Evolutionary conservation across 2,329 filamentous ascomycete species (phyloP).

Genomic region (Calcarisporium arbuscula): DNA sequence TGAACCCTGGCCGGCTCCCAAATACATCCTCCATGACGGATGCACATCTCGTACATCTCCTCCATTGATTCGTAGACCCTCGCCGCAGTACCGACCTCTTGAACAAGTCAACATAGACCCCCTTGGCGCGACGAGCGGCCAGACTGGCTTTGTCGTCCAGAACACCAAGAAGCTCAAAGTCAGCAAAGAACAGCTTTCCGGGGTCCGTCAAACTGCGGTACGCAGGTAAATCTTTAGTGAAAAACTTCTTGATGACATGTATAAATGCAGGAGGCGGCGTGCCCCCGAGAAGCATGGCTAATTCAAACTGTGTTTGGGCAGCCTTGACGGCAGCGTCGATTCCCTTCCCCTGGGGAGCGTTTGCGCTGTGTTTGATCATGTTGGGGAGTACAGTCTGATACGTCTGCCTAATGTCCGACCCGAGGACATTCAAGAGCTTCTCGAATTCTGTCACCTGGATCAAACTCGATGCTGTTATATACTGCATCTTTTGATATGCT

Average conservation of each 20-base stretch:
- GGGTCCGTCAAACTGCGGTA: slow-evolving; percentile 57
- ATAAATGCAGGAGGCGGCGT: slow-evolving; percentile 41
- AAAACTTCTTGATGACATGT: slow-evolving; percentile 57
- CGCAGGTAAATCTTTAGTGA: slow-evolving; percentile 51
- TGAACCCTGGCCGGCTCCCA: slow-evolving; percentile 40
- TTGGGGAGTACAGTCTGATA: slow-evolving; percentile 41
- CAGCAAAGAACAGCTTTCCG: slow-evolving; percentile 63
- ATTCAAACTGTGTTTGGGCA: slow-evolving; percentile 43
- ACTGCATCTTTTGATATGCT: slow-evolving; percentile 49
- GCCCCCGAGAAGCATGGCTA: slow-evolving; percentile 44
- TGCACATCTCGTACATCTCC: slow-evolving; percentile 49
- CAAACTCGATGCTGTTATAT: slow-evolving; percentile 42
- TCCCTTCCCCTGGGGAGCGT: slow-evolving; percentile 36
- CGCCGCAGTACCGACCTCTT: slow-evolving; percentile 47
- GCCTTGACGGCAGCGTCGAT: slow-evolving; percentile 38
- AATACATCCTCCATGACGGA: slow-evolving; percentile 58
- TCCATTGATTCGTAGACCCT: slow-evolving; percentile 23
- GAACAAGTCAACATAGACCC: slow-evolving; percentile 48
- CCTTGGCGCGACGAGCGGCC: slow-evolving; percentile 27
- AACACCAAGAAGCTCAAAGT: slow-evolving; percentile 64
- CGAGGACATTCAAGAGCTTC: slow-evolving; percentile 47
- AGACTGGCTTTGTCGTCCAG: slow-evolving; percentile 49
- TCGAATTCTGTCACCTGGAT: slow-evolving; percentile 58
- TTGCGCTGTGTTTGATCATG: slow-evolving; percentile 39
- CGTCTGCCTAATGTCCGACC: slow-evolving; percentile 41